Evolutionary conservation across 306 rosid genomes (phyloP), one percentile per base, ranked within the genome.

Genomic region (Begonia fuchsioides): DNA sequence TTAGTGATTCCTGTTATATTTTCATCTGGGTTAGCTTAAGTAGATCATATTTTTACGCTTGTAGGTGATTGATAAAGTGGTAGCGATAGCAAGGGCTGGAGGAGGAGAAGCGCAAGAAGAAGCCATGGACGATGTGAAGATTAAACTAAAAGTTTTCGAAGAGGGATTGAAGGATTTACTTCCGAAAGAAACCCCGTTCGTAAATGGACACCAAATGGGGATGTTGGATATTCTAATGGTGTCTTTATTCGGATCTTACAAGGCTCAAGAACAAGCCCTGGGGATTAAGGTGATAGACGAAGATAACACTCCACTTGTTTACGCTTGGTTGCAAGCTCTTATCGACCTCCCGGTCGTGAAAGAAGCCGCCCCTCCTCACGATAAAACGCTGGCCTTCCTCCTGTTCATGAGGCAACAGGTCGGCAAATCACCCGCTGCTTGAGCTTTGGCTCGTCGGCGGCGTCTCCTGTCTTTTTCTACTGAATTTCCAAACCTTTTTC

Each of bases 41-140:
- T 51, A 10, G 2, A 20, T 20, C 32, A 6, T 14, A 46, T 2
- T 12, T 13, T 19, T 19, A 3, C 2, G 26, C 26, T n/a, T 38
- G 32, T 49, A 71, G 72, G 41, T 71, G 54, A 67, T 51, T 10
- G 67, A 63, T 46, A 39, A 43, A 3, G 2, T 43, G 18, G 0
- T 43, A 11, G 1, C 0, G 11, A 43, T 13, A 15, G 0, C 43
- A 14, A 67, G 12, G 15, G 52, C 32, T 5, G 49, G 49, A 2
- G 32, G 32, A 20, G 70, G 67, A 12, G 67, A 67, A 49, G 53
- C 57, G 39, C 70, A 58, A 13, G 56, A 67, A 51, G 53, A 48
- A 52, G 70, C 58, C 10, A 2, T 44, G 5, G 11, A 62, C 39
- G 67, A 55, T 14, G 13, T 55, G 32, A 35, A n/a, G 47, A 64